phyloP scores from a whole-genome alignment of 202 grass and related monocot genomes.

The Setaria viridis region DNA sequence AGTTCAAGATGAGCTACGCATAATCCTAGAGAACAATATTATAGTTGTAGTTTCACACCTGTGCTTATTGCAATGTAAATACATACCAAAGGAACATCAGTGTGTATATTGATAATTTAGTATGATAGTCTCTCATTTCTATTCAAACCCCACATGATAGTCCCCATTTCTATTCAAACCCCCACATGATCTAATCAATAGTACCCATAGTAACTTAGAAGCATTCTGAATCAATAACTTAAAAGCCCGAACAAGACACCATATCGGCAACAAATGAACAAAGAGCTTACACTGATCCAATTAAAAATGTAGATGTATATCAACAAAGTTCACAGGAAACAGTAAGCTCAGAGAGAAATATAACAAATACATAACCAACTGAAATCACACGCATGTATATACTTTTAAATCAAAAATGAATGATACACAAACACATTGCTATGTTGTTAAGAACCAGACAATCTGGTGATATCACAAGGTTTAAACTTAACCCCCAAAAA shows the following conservation, averaged over 20 bases:
- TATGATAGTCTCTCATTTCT: neutral
- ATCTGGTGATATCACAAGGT: neutral
- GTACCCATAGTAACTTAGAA: neutral
- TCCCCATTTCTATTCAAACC: neutral
- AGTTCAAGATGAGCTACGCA: conserved; percentile 26
- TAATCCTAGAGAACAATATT: conserved; percentile 13
- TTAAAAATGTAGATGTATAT: neutral
- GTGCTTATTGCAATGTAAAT: conserved; percentile 19
- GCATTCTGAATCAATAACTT: conserved; percentile 30
- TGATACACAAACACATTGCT: neutral
- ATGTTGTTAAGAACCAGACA: neutral
- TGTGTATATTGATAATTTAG: neutral
- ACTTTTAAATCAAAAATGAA: neutral
- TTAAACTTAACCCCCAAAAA: neutral
- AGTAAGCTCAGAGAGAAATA: neutral
- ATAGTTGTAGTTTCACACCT: neutral
- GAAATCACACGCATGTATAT: neutral
- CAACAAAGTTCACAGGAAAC: neutral
- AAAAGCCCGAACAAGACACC: neutral
- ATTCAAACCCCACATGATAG: neutral
- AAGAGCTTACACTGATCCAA: neutral
- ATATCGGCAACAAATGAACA: neutral
- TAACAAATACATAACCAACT: neutral
- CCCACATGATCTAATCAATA: neutral
- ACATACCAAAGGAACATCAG: neutral